Evolutionary conservation across 495 filamentous ascomycete species (phyloP), one percentile per base, ranked within the genome.

Genomic region (Baudoinia panamericana): DNA sequence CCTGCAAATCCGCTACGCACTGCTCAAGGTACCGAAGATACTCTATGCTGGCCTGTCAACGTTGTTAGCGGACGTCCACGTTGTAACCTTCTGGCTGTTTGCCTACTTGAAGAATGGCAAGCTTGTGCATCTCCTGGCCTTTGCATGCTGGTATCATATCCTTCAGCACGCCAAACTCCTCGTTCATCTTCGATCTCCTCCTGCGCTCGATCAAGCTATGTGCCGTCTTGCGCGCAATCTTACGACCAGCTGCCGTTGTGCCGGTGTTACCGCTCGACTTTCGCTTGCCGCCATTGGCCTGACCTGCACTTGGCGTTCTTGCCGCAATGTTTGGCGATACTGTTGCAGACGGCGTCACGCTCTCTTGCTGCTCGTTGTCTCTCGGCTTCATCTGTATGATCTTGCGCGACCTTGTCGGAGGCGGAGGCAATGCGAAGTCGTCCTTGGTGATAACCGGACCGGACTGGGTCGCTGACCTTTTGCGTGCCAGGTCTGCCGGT

Each of bases 381-480:
- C 64, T 63, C 0, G 80, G 80, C 58, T 93, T 92, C 90, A 97
- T 94, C 62, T 96, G 90, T 35, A 96, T 96, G 55, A 97, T 96
- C 65, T 86, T 95, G 48, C 92, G 76, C 21, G 84, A 82, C 34
- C 90, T 69, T 10, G 87, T 92, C 0, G 90, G 90, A 12, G 90
- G 90, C 3, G 92, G 90, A 16, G 90, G 90, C 3, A 97, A 70
- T 13, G 80, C 72, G 53, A 93, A 87, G 19, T 66, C 52, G 41
- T 76, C 71, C 45, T 73, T 69, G 21, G 35, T 52, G 35, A 44
- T 29, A 11, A 36, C 22, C 11, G 35, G 8, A 26, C 40, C 12
- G n/a, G 20, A 13, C 39, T 65, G 57, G 4, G 68, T 53, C 2
- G 72, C 68, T 1, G 72, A 62, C 32, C 78, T 69, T 23, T 72